A percentile compares a stretch with the other conserved stretches of the same genome.
Conservation (phyloP, 495 filamentous ascomycete species). For the Letharia lupina region DNA sequence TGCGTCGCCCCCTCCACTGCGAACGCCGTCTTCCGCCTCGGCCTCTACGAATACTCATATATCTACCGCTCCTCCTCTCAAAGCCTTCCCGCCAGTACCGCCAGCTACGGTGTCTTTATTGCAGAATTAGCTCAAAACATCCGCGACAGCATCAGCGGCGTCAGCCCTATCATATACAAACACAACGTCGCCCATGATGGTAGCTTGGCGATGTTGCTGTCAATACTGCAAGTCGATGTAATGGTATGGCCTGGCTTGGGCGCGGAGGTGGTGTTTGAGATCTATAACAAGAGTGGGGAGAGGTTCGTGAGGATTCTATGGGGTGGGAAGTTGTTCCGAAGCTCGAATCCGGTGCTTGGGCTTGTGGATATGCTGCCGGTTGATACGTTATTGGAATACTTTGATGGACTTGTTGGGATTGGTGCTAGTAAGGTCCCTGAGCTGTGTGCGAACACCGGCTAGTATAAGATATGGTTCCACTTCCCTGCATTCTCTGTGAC, state of each 20-base stretch:
- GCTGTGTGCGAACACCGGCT: slow-evolving; percentile 26
- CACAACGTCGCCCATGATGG: slow-evolving; percentile 69
- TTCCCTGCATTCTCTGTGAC: too few relatives aligned
- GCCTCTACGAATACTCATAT: slow-evolving; percentile 62
- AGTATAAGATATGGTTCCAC: background rate
- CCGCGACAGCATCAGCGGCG: slow-evolving; percentile 33
- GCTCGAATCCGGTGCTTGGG: slow-evolving; percentile 50
- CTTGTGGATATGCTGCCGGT: slow-evolving; percentile 54
- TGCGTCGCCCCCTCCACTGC: slow-evolving; percentile 51
- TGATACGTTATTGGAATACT: slow-evolving; percentile 50
- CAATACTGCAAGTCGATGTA: slow-evolving; percentile 52
- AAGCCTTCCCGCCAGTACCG: slow-evolving; percentile 47
- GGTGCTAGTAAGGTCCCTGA: slow-evolving; percentile 39
- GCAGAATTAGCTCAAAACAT: slow-evolving; percentile 55
- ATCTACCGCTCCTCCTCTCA: slow-evolving; percentile 52
- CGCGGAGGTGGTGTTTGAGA: slow-evolving; percentile 58
- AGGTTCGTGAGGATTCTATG: slow-evolving; percentile 52
- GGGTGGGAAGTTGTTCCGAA: slow-evolving; percentile 50
- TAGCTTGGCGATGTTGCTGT: slow-evolving; percentile 50
- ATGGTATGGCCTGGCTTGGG: slow-evolving; percentile 78
- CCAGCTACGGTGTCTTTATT: slow-evolving; percentile 53
- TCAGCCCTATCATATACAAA: slow-evolving; percentile 37
- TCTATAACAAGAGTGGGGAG: slow-evolving; percentile 36
- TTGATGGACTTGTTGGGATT: slow-evolving; percentile 53
- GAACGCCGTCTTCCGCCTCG: slow-evolving; percentile 56